These are phyloP conservation scores for Phylloporus rhodoxanthus DNA, from an alignment of 768 basidiomycete species.

Conservation along the genomic window DNA sequence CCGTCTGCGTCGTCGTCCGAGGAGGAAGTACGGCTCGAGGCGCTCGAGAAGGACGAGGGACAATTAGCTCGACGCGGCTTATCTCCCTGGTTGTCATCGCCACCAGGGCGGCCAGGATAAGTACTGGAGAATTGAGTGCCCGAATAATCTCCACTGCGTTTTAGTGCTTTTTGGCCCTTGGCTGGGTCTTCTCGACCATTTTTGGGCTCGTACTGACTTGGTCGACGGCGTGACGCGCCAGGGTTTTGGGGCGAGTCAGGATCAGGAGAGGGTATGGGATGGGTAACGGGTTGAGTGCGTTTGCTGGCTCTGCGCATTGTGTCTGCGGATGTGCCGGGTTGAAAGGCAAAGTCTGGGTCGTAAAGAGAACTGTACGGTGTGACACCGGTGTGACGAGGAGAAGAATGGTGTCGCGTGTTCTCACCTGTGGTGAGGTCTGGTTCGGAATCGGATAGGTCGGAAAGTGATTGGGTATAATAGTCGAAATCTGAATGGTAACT, in stretches of 20 bases:
- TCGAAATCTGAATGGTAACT: slow-evolving; percentile 35
- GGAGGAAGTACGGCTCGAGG: slow-evolving; percentile 32
- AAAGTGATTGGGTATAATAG: slow-evolving; percentile 31
- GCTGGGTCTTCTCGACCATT: slow-evolving; percentile 9
- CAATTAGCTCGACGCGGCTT: slow-evolving; percentile 27
- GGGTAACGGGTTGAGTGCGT: neutral
- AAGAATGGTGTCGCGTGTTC: slow-evolving; percentile 3
- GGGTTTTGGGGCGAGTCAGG: slow-evolving; percentile 11
- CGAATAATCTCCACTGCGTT: slow-evolving; percentile 14
- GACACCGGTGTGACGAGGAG: slow-evolving; percentile 4
- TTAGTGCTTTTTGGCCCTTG: slow-evolving; percentile 6
- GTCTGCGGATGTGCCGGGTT: slow-evolving; percentile 44
- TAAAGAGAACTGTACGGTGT: slow-evolving; percentile 21
- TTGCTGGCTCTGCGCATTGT: slow-evolving; percentile 17
- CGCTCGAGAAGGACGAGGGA: slow-evolving; percentile 31
- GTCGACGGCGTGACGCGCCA: slow-evolving; percentile 20
- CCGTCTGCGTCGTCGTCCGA: slow-evolving; percentile 44
- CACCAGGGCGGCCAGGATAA: slow-evolving; percentile 33
- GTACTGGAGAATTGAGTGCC: slow-evolving; percentile 17
- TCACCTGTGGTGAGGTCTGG: slow-evolving; percentile 12
- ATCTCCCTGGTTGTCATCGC: slow-evolving; percentile 34
- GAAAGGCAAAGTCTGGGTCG: slow-evolving; percentile 24
- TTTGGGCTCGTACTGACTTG: slow-evolving; percentile 11
- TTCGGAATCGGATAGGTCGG: slow-evolving; percentile 29
- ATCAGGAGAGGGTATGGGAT: neutral